phyloP scores from a whole-genome alignment of 768 basidiomycete genomes.

The Mycena capillaripes region DNA sequence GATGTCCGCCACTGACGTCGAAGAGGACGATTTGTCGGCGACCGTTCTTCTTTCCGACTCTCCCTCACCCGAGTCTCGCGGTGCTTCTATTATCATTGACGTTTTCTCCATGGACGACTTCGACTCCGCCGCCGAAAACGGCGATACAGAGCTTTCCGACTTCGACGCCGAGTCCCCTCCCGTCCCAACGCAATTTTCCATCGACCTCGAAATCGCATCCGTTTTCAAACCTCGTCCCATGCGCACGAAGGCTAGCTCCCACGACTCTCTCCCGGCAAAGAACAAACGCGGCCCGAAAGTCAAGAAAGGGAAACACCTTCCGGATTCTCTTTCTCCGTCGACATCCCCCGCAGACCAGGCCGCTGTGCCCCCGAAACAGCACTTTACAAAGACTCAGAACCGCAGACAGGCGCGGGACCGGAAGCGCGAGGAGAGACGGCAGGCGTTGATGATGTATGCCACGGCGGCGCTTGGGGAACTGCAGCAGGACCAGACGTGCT shows the following conservation, averaged over 20 bases:
- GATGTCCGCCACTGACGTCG: conserved; percentile 53
- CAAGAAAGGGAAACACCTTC: conserved; percentile 56
- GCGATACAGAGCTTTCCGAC: conserved; percentile 46
- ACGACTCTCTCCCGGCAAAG: conserved; percentile 50
- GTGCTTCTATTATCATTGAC: conserved; percentile 39
- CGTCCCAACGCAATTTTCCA: conserved; percentile 45
- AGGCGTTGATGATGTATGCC: conserved; percentile 50
- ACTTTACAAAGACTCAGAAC: conserved; percentile 48
- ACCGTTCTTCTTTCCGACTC: conserved; percentile 49
- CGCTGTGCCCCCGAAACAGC: conserved; percentile 18
- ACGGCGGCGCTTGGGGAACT: conserved; percentile 22
- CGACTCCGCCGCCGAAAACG: conserved; percentile 50
- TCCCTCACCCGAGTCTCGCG: conserved; percentile 40
- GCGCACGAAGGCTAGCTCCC: conserved; percentile 56
- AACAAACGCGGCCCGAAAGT: conserved; percentile 45
- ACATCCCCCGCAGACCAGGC: conserved; percentile 17
- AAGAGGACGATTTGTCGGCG: conserved; percentile 53
- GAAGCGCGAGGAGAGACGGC: conserved; percentile 63
- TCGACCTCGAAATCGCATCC: conserved; percentile 76
- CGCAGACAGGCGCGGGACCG: conserved; percentile 65
- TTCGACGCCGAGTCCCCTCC: conserved; percentile 32
- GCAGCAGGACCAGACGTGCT: background rate
- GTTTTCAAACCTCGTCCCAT: conserved; percentile 83
- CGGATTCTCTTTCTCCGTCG: conserved; percentile 20
- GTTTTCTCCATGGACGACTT: conserved; percentile 66